Percentiles rank a stretch among this genome's conserved stretches.
Evolutionary conservation across 2,329 filamentous ascomycete genomes (phyloP).

Genomic region (Epichloe gansuensis): DNA sequence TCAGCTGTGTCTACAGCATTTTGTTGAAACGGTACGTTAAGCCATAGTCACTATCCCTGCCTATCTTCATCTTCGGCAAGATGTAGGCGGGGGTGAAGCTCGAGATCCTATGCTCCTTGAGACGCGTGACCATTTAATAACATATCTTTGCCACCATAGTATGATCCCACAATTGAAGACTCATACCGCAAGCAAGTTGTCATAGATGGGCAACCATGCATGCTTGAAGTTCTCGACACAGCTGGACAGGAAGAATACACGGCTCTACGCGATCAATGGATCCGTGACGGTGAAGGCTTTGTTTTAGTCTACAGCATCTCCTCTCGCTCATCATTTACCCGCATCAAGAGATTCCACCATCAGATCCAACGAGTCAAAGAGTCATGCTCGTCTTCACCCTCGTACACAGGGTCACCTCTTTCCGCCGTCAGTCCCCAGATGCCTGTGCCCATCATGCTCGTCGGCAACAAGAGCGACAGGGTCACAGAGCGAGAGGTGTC

Average conservation of each 20-base stretch:
- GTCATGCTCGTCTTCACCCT: constrained; percentile 64
- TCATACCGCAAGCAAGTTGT: constrained; percentile 83
- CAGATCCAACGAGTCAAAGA: constrained; percentile 98
- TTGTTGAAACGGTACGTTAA: constrained; percentile 72
- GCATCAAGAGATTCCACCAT: constrained; percentile 91
- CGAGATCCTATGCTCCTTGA: background rate
- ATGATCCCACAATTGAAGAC: constrained; percentile 80
- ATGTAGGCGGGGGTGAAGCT: background rate
- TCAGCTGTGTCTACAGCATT: constrained; percentile 95
- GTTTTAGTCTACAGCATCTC: constrained; percentile 98
- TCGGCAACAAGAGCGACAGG: constrained; percentile 96
- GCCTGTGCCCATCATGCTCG: constrained; percentile 89
- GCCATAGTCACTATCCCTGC: background rate
- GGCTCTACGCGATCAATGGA: constrained; percentile 93
- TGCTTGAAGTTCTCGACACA: constrained; percentile 95
- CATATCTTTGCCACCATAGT: constrained; percentile 32
- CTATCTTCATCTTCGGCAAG: background rate
- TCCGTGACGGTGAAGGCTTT: constrained; percentile 93
- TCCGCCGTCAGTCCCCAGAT: constrained; percentile 45
- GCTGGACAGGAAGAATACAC: constrained; percentile 98
- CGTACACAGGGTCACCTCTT: constrained; percentile 64
- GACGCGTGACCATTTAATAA: constrained; percentile 1
- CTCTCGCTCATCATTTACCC: constrained; percentile 84
- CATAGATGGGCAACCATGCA: constrained; percentile 89
- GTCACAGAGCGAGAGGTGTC: constrained; percentile 94